Evolutionary conservation across 768 basidiomycete genomes (phyloP), one percentile per base, ranked within the genome.

Genomic region (Agaricus subrufescens): DNA sequence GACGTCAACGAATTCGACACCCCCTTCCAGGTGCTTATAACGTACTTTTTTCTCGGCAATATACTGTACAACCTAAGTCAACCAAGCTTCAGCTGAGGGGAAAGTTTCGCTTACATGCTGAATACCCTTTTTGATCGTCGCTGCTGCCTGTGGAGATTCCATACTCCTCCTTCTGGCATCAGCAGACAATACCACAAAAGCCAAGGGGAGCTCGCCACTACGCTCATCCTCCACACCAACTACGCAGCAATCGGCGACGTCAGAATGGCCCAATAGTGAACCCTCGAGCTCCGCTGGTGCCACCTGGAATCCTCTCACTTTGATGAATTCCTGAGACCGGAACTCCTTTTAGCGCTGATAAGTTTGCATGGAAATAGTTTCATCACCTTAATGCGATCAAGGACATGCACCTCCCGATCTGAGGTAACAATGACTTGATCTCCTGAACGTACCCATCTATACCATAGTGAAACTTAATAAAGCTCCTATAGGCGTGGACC

Each of bases 121-220:
- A 43, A 85, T 77, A 34, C 71, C 71, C 43, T 60, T 60, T 57
- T 70, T 75, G 54, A 82, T 62, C 31, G 64, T 66, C 23, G 66
- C 61, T 3, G 57, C 64, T 47, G 69, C 69, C 14, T 14, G 53
- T 1, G 70, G 59, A 48, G 69, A 63, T 27, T 58, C 54, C 14
- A 50, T 57, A 19, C 73, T 59, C 45, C 69, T 68, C 57, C 71
- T 45, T 26, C 69, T 61, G n/a, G 76, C 74, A 14, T 69, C 63
- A 2, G 68, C 23, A n/a, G 69, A 73, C 5, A 85, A 74, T 0
- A 82, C 80, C 11, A 87, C 75, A 60, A 79, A 88, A 15, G 85
- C 87, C 56, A 83, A 63, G 0, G 87, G 87, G 3, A 85, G 63
- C 64, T 89, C 87, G 3, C 87, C 88, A 49, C 71, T 76, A 46